Conservation (phyloP, 2,329 filamentous ascomycete genomes). For the Plenodomus lindquistii region DNA sequence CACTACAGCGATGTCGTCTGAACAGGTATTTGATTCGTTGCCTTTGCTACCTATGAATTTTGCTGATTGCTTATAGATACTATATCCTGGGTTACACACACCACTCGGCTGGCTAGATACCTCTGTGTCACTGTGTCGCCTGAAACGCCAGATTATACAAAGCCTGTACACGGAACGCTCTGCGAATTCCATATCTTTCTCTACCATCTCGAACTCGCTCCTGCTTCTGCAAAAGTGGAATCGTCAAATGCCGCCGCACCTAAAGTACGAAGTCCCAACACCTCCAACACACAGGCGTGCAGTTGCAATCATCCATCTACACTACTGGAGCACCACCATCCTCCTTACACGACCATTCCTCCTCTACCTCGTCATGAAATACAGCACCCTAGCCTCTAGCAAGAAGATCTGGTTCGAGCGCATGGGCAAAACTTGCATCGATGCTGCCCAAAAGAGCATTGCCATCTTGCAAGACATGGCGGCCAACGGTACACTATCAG, state of each 20-base stretch:
- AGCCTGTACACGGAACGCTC: constrained; percentile 39
- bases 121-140: constrained; percentile 33
- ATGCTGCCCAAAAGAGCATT: constrained; percentile 36
- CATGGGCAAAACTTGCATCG: constrained; percentile 40
- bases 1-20: constrained; percentile 36
- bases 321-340: constrained; percentile 42
- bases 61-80: constrained; percentile 21
- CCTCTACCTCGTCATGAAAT: constrained; percentile 38
- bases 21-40: constrained; percentile 29
- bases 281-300: constrained; percentile 42
- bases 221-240: constrained; percentile 41
- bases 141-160: constrained; percentile 42
- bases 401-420: constrained; percentile 41
- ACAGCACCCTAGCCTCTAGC: constrained; percentile 23
- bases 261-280: constrained; percentile 34
- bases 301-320: constrained; percentile 38
- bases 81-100: constrained; percentile 41
- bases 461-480: constrained; percentile 36
- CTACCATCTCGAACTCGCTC: constrained; percentile 38
- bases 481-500: constrained; percentile 28
- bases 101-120: constrained; percentile 39
- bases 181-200: constrained; percentile 36
- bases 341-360: constrained; percentile 42
- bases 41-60: neutral
- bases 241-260: constrained; percentile 35